Percentiles rank a stretch among this genome's conserved stretches.
Conservation (phyloP, 163 green algal genomes). For the Scenedesmus sp. region DNA sequence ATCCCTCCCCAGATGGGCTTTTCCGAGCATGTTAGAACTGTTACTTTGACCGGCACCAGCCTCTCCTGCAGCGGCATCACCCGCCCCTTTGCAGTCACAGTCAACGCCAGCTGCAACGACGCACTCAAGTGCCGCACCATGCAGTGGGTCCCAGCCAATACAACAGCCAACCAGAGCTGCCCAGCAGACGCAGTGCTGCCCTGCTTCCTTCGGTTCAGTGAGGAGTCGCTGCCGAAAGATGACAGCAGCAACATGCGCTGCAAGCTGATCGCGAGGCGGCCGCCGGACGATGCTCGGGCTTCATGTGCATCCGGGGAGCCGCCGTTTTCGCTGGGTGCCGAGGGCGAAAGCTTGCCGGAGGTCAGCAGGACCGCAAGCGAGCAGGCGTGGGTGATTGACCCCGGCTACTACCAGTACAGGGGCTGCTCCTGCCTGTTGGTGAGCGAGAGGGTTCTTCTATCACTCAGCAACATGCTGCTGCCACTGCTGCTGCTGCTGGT, state of each 20-base stretch:
- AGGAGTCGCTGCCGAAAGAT: background rate
- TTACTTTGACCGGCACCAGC: background rate
- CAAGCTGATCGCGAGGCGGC: background rate
- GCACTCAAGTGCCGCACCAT: background rate
- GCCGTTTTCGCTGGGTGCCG: background rate
- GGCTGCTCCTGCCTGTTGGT: constrained; percentile 32
- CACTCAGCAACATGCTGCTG: background rate
- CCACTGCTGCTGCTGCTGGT: background rate
- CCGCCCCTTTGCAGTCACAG: background rate
- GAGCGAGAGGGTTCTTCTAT: background rate
- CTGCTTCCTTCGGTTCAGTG: constrained; percentile 22
- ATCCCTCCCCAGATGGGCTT: background rate
- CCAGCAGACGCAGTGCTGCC: background rate
- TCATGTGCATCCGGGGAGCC: background rate
- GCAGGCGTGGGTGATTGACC: constrained; percentile 33
- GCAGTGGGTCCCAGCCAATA: background rate
- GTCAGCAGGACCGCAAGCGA: background rate
- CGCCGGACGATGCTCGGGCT: background rate
- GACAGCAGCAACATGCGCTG: constrained; percentile 40
- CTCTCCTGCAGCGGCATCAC: constrained; percentile 14
- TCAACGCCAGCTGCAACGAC: background rate
- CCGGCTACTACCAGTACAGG: constrained; percentile 44
- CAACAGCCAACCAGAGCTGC: background rate
- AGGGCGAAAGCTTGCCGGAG: background rate
- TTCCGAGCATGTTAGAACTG: background rate